phyloP scores from a whole-genome alignment of 176 grass and related monocot species.

The Tillandsia fasciculata region DNA sequence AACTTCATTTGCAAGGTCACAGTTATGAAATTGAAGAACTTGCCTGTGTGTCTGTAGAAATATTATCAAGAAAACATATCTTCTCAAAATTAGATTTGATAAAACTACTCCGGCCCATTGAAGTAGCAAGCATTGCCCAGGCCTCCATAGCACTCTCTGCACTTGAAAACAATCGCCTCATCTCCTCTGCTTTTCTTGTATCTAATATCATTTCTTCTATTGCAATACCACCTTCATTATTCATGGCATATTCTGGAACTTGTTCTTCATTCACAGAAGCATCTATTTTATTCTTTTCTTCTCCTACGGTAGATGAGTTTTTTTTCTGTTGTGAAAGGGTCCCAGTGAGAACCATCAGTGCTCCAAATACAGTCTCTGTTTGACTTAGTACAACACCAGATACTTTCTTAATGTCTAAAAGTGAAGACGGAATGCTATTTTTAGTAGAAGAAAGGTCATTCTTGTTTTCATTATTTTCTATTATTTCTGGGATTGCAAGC shows the following conservation, averaged over 20 bases:
- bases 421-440: constrained; percentile 22
- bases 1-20: not conserved
- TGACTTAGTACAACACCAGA: constrained; percentile 72
- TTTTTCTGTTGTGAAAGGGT: constrained; percentile 42
- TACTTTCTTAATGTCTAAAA: constrained; percentile 76
- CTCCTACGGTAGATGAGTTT: constrained; percentile 3
- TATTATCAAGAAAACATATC: constrained; percentile 93
- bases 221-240: constrained; percentile 27
- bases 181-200: constrained; percentile 55
- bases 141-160: constrained; percentile 97
- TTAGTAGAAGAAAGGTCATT: constrained; percentile 16
- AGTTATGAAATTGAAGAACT: constrained; percentile 4
- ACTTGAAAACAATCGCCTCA: constrained; percentile 59
- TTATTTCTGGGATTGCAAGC: constrained; percentile 43
- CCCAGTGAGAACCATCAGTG: constrained; percentile 72
- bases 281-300: constrained; percentile 26
- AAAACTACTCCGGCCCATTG: constrained; percentile 80
- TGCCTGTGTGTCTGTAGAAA: constrained; percentile 76
- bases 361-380: constrained; percentile 87
- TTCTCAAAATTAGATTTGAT: constrained; percentile 97
- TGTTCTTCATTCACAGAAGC: constrained; percentile 25
- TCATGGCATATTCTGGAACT: constrained; percentile 23
- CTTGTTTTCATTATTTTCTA: constrained; percentile 24
- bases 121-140: constrained; percentile 93
- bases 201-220: constrained; percentile 16